Base-by-base conservation (phyloP, 1,139 yeast genomes). In the Williopsis jadinii region DNA sequence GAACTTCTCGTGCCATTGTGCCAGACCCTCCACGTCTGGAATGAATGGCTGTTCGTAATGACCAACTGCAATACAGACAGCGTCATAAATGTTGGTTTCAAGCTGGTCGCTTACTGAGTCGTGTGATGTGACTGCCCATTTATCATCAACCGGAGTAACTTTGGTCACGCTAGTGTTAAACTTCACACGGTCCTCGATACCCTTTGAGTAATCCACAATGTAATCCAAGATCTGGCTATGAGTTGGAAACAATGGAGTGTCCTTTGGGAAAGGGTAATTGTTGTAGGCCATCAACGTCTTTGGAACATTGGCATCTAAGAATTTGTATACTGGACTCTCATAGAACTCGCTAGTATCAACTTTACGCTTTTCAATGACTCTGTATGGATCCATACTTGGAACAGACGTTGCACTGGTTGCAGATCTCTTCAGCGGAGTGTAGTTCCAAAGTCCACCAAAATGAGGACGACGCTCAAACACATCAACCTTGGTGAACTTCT, bases 221-320 rank as follows among this genome's bases (percentile, higher is more conserved):
- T 78, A 79, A 30, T 63, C 51, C 39, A 68, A 53, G 3, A 81
- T 80, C 33, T 70, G 70, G 1, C 62, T 52, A 44, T 78, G 69
- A 31, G 64, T 64, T 10, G 83, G 79, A 49, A 76, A 81, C 35
- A 69, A 42, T 46, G 80, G 67, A 33, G 66, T 47, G 35, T 62
- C 51, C n/a, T 57, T 44, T 44, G 73, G 69, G 50, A 73, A 79
- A 13, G 75, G 75, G 28, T 55, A 56, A 36, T 67, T 69, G 19
- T 70, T 67, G 53, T 70, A 80, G 41, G 73, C 75, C 85, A 80
- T 80, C 37, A 78, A 56, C 33, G 63, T 65, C 40, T 67, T 67
- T 14, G 80, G 83, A 32, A 80, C 79, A 54, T 81, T 81, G 9
- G 86, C 77, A 52, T 77, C 84, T 41, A 81, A 62, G 36, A 68